phyloP scores from a whole-genome alignment of 768 basidiomycete species.

The Hortiboletus campestris region DNA sequence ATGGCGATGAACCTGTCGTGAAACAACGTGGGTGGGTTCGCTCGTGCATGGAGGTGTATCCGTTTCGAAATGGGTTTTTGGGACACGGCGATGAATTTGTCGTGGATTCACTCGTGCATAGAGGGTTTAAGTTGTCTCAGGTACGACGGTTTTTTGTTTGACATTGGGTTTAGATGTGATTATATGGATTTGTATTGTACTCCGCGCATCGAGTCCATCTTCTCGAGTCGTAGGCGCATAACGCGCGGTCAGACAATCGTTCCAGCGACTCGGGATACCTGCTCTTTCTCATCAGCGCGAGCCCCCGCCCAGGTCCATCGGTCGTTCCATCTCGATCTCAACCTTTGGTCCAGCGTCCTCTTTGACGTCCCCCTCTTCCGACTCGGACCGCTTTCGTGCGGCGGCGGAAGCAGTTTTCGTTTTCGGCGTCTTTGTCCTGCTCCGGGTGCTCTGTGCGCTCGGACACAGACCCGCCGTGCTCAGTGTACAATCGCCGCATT shows the following conservation, averaged over 20 bases:
- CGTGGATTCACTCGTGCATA: no score
- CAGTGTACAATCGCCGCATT: constrained; percentile 63
- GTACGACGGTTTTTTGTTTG: no score
- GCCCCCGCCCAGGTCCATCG: neutral
- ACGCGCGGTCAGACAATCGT: no score
- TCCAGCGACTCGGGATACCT: neutral
- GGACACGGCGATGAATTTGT: no score
- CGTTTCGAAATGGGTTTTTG: no score
- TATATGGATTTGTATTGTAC: no score
- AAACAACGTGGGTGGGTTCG: no score
- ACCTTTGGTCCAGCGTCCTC: constrained; percentile 35
- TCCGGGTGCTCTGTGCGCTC: constrained; percentile 44
- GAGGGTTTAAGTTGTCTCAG: no score
- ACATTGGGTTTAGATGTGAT: no score
- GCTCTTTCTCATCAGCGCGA: neutral
- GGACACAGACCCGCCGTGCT: constrained; percentile 60
- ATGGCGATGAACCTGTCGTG: constrained; percentile 42
- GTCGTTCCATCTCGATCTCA: constrained; percentile 31
- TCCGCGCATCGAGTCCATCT: no score
- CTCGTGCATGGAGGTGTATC: no score
- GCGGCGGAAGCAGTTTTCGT: neutral
- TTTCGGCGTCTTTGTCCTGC: constrained; percentile 20
- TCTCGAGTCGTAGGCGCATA: no score
- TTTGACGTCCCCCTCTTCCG: neutral
- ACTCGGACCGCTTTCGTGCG: constrained; percentile 1